Evolutionary conservation across 1,284 basidiomycete species (phyloP).

Genomic region (Veloboletus limbatus): DNA sequence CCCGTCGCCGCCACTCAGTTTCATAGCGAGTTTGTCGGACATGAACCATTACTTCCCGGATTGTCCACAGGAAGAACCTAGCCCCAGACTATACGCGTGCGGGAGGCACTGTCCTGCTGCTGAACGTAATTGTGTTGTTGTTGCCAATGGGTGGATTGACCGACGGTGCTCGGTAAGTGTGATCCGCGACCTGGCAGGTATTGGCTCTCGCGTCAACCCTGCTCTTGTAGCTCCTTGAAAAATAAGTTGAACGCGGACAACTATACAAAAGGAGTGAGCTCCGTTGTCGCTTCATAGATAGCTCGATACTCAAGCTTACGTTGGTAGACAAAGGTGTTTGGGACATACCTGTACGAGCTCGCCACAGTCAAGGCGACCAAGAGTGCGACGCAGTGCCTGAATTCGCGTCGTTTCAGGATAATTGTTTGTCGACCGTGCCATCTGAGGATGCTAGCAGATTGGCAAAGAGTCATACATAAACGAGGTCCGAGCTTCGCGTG

Average conservation of each 20-base stretch:
- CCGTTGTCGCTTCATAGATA: background rate
- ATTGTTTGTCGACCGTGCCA: too few species aligned
- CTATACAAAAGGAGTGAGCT: slow-evolving; percentile 9
- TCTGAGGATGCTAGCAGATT: too few species aligned
- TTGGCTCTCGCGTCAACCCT: background rate
- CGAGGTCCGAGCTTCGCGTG: too few species aligned
- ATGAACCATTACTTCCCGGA: too few species aligned
- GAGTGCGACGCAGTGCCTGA: too few species aligned
- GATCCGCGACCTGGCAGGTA: too few species aligned
- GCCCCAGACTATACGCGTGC: slow-evolving; percentile 18
- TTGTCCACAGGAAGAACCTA: slow-evolving; percentile 1
- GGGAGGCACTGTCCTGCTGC: slow-evolving; percentile 17
- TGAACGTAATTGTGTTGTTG: slow-evolving; percentile 16
- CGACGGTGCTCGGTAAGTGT: slow-evolving; percentile 21
- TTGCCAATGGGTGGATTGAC: slow-evolving; percentile 26
- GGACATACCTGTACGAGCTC: slow-evolving; percentile 12
- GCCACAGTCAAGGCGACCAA: background rate
- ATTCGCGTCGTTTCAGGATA: too few species aligned
- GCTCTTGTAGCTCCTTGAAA: slow-evolving; percentile 5
- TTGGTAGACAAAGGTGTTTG: slow-evolving; percentile 10
- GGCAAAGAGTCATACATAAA: too few species aligned
- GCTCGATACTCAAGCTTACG: background rate
- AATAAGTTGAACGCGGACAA: slow-evolving; percentile 11
- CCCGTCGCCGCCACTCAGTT: slow-evolving; percentile 63
- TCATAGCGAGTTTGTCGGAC: too few species aligned